phyloP scores from a whole-genome alignment of 2,329 filamentous ascomycete species.

The Gnomoniopsis sp. region DNA sequence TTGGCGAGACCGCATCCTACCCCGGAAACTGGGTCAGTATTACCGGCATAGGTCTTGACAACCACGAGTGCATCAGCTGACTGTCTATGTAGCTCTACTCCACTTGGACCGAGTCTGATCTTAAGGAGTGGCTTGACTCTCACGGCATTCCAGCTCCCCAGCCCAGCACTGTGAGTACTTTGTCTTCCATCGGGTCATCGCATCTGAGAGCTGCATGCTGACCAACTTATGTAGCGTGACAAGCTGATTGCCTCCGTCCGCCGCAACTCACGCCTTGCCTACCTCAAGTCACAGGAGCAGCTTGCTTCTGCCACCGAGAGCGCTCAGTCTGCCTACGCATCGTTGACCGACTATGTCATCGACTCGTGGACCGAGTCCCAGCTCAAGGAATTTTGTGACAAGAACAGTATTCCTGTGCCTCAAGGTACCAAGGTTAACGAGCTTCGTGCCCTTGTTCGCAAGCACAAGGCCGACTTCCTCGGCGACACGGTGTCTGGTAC shows the following conservation, averaged over 20 bases:
- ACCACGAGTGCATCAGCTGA: not conserved
- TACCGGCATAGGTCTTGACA: not conserved
- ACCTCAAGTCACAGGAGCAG: constrained; percentile 62
- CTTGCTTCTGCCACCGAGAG: constrained; percentile 59
- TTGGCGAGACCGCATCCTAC: constrained; percentile 75
- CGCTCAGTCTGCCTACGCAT: constrained; percentile 67
- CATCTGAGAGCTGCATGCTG: constrained; percentile 9
- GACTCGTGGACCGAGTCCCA: constrained; percentile 85
- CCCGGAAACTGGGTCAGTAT: constrained; percentile 74
- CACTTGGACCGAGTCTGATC: constrained; percentile 86
- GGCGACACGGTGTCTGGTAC: constrained; percentile 61
- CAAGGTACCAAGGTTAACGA: constrained; percentile 91
- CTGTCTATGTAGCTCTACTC: constrained; percentile 60
- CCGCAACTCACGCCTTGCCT: constrained; percentile 81
- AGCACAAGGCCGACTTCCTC: constrained; percentile 71
- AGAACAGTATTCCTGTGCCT: constrained; percentile 80
- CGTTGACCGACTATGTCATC: constrained; percentile 78
- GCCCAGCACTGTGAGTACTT: constrained; percentile 53
- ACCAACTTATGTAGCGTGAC: constrained; percentile 55
- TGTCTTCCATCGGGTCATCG: accelerated
- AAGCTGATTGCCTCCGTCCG: constrained; percentile 85
- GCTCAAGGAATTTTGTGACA: constrained; percentile 90
- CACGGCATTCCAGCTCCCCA: constrained; percentile 85
- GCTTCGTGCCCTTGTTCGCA: constrained; percentile 82
- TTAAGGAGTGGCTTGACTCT: constrained; percentile 91